Conservation (phyloP, 805 yeast species). For the Saccharomycopsis fibuligera region DNA sequence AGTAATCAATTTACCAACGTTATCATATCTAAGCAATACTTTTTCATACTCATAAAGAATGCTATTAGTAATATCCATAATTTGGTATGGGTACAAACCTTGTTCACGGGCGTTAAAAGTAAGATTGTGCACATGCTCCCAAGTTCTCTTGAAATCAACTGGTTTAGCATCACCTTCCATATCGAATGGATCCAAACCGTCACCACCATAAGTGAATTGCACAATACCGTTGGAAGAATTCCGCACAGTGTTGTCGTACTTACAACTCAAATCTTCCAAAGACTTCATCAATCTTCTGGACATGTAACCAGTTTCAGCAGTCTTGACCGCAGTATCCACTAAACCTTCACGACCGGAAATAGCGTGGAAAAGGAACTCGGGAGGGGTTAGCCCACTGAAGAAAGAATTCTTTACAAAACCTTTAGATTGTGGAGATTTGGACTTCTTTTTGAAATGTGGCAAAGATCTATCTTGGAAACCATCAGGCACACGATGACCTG, state of each 20-base stretch:
- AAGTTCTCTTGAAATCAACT: slow-evolving; percentile 85
- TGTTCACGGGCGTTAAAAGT: slow-evolving; percentile 51
- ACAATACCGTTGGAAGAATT: slow-evolving; percentile 95
- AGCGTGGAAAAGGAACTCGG: slow-evolving; percentile 96
- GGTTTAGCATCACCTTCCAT: slow-evolving; percentile 99
- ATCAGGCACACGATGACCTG: slow-evolving; percentile 98
- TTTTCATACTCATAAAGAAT: slow-evolving; percentile 57
- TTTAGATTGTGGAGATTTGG: slow-evolving; percentile 95
- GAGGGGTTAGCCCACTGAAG: slow-evolving; percentile 89
- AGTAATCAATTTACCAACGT: slow-evolving; percentile 51
- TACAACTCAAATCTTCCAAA: slow-evolving; percentile 88
- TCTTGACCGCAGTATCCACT: slow-evolving; percentile 98
- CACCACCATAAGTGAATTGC: slow-evolving; percentile 97
- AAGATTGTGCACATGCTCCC: slow-evolving; percentile 82
- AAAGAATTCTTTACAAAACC: slow-evolving; percentile 97
- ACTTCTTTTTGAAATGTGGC: slow-evolving; percentile 93
- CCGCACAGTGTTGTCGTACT: slow-evolving; percentile 90
- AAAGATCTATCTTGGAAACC: slow-evolving; percentile 99
- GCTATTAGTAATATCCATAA: slow-evolving; percentile 46
- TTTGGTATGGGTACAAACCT: slow-evolving; percentile 66
- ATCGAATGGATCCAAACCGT: slow-evolving; percentile 94
- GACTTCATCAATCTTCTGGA: slow-evolving; percentile 98
- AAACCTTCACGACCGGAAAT: slow-evolving; percentile 99
- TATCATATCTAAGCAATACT: slow-evolving; percentile 60
- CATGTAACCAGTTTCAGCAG: slow-evolving; percentile 99